Evolutionary conservation across 805 yeast genomes (phyloP), one percentile per base, ranked within the genome.

Genomic region (Metschnikowia shivogae): DNA sequence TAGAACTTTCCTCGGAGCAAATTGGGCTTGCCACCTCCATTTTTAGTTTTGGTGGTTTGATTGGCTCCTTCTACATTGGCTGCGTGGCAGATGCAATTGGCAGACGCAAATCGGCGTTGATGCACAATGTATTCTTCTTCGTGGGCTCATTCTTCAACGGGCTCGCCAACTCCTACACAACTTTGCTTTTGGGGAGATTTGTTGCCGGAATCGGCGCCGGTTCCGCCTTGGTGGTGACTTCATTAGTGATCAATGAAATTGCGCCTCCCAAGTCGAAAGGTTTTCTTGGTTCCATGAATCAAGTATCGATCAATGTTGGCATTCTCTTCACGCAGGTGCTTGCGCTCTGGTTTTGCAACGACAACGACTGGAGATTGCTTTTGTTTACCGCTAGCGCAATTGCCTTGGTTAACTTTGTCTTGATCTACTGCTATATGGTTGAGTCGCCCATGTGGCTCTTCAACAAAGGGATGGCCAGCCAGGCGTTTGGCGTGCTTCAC

Each of bases 371-470:
- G 98, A 74, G 97, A 52, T 67, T 61, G 38, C 71, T 92, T 6
- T 67, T 93, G 36, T 64, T 79, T n/a, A 62, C 73, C 26, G 96
- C 89, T 0, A 70, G 77, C 2, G 46, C 74, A 0, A 53, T 88
- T 26, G 86, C 86, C 1, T 39, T 71, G 0, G 7, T 73, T 0
- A 80, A 82, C 54, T 63, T 82, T 2, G 62, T 73, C 1, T 52
- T 70, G 7, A 52, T 65, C 7, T 45, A 55, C 13, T 48, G 73
- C 9, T 67, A 71, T 36, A 69, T 82, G 20, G 78, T 76, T 13
- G 97, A 90, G 62, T 81, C 92, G 5, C 97, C 97, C 6, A 78
- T 84, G 63, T 92, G 97, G 97, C 67, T 89, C 27, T 69, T 72
- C 4, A 58, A 67, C 26, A 71, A 74, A 17, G 82, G 85, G 3